Evolutionary conservation across 768 basidiomycete genomes (phyloP).

Genomic region (Suillus variegatus): DNA sequence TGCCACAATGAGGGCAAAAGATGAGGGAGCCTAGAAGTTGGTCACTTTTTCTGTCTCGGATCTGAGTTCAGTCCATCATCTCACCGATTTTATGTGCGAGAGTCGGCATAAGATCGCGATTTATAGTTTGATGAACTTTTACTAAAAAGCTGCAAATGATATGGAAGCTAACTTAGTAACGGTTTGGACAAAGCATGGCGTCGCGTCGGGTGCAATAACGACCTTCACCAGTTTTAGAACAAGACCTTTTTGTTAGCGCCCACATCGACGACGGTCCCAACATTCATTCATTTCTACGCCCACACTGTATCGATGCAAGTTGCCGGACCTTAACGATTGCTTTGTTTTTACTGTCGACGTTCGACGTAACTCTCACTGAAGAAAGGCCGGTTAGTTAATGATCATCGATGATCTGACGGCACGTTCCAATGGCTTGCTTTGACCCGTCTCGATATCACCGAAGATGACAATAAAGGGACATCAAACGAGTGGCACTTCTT

Average conservation of each 20-base stretch:
- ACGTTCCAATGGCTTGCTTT: background rate
- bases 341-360: constrained; percentile 12
- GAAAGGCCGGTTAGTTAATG: background rate
- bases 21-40: constrained; percentile 72
- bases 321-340: constrained; percentile 6
- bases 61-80: constrained; percentile 15
- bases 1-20: constrained; percentile 94
- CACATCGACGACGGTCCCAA: background rate
- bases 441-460: background rate
- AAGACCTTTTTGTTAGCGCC: constrained; percentile 17
- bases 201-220: constrained; percentile 5
- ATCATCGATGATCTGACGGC: background rate
- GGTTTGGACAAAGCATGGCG: background rate
- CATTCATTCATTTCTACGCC: constrained; percentile 11
- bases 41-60: background rate
- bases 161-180: no score
- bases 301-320: constrained; percentile 7
- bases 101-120: constrained; percentile 20
- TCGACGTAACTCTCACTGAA: constrained; percentile 7
- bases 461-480: constrained; percentile 15
- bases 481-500: constrained; percentile 11
- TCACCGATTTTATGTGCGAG: constrained; percentile 52
- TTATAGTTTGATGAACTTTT: background rate
- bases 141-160: no score
- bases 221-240: constrained; percentile 18